Conservation (phyloP, 1,139 yeast species). For the Taphrina confusa region DNA sequence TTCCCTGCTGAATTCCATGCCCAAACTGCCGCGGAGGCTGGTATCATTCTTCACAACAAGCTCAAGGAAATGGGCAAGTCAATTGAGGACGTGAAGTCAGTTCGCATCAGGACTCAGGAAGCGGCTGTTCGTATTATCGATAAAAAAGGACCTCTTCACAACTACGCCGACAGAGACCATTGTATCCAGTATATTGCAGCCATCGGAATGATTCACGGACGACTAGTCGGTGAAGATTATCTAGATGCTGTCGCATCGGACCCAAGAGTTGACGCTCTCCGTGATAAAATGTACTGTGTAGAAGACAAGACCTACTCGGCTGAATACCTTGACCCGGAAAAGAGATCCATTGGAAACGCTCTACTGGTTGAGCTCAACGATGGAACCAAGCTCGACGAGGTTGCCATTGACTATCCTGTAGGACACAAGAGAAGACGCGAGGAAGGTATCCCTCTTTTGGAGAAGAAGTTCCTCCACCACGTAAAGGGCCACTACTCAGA, state of each 20-base stretch:
- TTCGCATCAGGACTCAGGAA: slow-evolving; percentile 59
- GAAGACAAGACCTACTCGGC: slow-evolving; percentile 54
- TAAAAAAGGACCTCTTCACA: slow-evolving; percentile 59
- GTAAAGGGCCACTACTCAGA: slow-evolving; percentile 30
- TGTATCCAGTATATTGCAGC: slow-evolving; percentile 66
- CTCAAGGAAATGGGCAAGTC: slow-evolving; percentile 51
- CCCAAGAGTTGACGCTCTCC: slow-evolving; percentile 56
- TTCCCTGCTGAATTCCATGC: slow-evolving; percentile 70
- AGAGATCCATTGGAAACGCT: slow-evolving; percentile 61
- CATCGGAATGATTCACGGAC: slow-evolving; percentile 57
- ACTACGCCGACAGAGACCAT: slow-evolving; percentile 65
- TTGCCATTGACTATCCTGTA: slow-evolving; percentile 58
- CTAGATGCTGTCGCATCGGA: slow-evolving; percentile 55
- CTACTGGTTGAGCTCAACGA: slow-evolving; percentile 55
- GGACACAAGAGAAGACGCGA: slow-evolving; percentile 61
- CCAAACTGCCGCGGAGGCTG: slow-evolving; percentile 65
- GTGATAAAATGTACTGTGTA: slow-evolving; percentile 58
- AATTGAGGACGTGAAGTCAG: slow-evolving; percentile 53
- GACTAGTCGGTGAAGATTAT: slow-evolving; percentile 60
- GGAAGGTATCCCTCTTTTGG: slow-evolving; percentile 59
- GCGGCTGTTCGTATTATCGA: slow-evolving; percentile 63
- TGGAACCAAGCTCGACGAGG: slow-evolving; percentile 57
- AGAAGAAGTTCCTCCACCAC: slow-evolving; percentile 48
- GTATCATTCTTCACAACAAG: slow-evolving; percentile 51
- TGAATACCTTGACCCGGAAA: slow-evolving; percentile 59